Evolutionary conservation across 805 yeast genomes (phyloP), one percentile per base, ranked within the genome.

Genomic region (Sungouiozyma intestinalis): DNA sequence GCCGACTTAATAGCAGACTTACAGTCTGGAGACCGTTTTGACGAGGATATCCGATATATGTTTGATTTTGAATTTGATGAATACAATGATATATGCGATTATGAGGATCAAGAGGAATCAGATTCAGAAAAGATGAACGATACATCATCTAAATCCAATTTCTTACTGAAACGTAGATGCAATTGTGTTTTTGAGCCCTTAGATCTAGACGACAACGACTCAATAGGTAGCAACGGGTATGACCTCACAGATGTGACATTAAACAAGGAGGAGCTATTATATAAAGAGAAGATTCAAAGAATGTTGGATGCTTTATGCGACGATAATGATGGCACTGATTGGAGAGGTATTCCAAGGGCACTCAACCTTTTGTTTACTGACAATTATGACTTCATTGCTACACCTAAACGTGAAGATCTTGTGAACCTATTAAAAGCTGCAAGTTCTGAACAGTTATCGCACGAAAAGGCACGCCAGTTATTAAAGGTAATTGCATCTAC

Each of bases 291-390:
- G n/a, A 70, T 72, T 1, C 59, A 64, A 1, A 53, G 73, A 46
- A 55, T 68, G 3, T 45, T 53, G 8, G 47, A 52, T 2, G 54
- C 62, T 1, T 61, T 74, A 33, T 77, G 74, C 39, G 72, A 75
- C 55, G 85, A 78, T 54, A 71, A 73, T 20, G 56, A 67, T 37
- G 85, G 85, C 0, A 65, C 74, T 31, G 87, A 81, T 60, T 79
- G 87, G 85, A 63, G 86, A 50, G 87, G 80, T 57, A 66, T 79
- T 11, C 81, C 84, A 2, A 63, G 86, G 39, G 84, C 76, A 2
- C 65, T 65, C 1, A 81, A 81, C 53, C 58, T 62, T 11, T 58
- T 62, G 32, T 63, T 66, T 38, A 50, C 60, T 2, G 47, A 52
- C 8, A 38, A 40, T 8, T 58, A 51, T 40, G 20, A 33, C 14